phyloP scores from a whole-genome alignment of 75 land plant genomes.

The Selaginella tamariscina region DNA sequence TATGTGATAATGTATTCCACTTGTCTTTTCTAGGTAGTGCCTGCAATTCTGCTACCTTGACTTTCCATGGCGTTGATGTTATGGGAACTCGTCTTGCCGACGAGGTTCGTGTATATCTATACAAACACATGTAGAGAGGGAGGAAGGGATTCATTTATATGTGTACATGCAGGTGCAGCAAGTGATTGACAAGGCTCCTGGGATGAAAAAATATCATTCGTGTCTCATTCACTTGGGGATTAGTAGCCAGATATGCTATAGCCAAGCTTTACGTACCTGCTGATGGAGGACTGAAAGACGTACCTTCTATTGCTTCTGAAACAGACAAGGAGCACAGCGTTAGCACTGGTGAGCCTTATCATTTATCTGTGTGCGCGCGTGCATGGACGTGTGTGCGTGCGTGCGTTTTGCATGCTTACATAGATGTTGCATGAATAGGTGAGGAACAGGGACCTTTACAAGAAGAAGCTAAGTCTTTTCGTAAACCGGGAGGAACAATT shows the following conservation, averaged over 20 bases:
- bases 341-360: too few relatives aligned
- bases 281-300: constrained; percentile 4
- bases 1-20: too few relatives aligned
- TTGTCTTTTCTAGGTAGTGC: constrained; percentile 81
- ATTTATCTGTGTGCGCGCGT: too few relatives aligned
- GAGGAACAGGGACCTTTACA: not conserved
- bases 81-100: constrained; percentile 82
- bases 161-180: constrained; percentile 47
- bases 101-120: constrained; percentile 40
- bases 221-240: constrained; percentile 83
- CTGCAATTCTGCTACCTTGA: constrained; percentile 36
- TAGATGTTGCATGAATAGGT: not conserved
- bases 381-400: too few relatives aligned
- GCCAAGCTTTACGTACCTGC: constrained; percentile 50
- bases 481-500: constrained; percentile 37
- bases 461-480: too few relatives aligned
- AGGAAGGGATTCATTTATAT: too few relatives aligned
- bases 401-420: too few relatives aligned
- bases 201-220: constrained; percentile 66
- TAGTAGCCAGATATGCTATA: constrained; percentile 81
- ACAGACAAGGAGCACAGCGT: not conserved
- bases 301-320: not conserved
- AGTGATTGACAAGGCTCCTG: constrained; percentile 37
- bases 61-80: constrained; percentile 85
- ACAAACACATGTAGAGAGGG: too few relatives aligned